Percentiles rank a stretch among this genome's conserved stretches.
phyloP scores from a whole-genome alignment of 192 early-diverging fungal genomes.

The Podila verticillata region DNA sequence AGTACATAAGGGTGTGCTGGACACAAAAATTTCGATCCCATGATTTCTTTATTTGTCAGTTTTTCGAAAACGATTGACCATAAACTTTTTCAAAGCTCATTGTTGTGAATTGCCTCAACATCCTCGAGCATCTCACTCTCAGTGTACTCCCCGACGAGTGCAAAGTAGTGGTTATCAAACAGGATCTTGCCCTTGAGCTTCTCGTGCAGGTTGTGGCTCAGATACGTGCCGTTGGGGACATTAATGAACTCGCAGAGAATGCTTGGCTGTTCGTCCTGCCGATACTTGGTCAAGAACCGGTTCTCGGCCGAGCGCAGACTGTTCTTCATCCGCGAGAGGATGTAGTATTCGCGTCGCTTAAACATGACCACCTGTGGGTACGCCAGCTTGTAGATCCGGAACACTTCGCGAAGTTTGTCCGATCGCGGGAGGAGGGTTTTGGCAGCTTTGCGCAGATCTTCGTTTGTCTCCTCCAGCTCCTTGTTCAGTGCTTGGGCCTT shows the following conservation, averaged over 20 bases:
- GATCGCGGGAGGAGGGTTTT: background rate
- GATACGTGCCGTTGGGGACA: background rate
- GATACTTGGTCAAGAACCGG: background rate
- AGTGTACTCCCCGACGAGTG: background rate
- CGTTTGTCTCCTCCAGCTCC: no score
- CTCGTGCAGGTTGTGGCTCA: background rate
- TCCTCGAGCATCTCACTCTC: background rate
- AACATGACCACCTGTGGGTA: background rate
- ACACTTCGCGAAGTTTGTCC: background rate
- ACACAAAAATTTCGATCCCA: no score
- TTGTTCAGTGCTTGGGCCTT: no score
- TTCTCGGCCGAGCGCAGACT: background rate
- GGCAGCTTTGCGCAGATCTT: no score
- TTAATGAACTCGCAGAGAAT: background rate
- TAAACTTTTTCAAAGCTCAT: no score
- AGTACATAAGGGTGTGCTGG: no score
- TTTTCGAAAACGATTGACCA: no score
- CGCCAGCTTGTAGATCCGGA: background rate
- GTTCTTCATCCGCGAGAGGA: constrained; percentile 2
- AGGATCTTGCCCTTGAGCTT: constrained; percentile 3
- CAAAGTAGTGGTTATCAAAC: background rate
- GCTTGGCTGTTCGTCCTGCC: background rate
- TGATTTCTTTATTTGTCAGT: no score
- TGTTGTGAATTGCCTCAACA: background rate
- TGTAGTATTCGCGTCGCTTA: background rate